Base-by-base conservation (phyloP, 768 basidiomycete genomes). In the Lenzites betulinus region DNA sequence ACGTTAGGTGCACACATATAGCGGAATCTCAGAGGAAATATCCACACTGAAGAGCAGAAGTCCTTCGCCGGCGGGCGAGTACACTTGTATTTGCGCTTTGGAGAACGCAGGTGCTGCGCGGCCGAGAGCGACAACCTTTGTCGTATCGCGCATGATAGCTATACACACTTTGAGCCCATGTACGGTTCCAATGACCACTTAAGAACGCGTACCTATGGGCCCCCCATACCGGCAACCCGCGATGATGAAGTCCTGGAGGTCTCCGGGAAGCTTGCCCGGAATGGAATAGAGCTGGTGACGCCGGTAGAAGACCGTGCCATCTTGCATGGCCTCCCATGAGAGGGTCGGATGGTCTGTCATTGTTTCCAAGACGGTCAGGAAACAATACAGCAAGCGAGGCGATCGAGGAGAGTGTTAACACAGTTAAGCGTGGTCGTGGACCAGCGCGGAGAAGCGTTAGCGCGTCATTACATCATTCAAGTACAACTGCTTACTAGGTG, bases 311-410 rank as follows among this genome's bases (percentile, higher is more conserved):
- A 89, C 90, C 67, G 79, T 86, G 25, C 90, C 90, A 69, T 90
- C 85, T 72, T 88, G 84, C 88, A 97, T 92, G 43, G 95, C 84
- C 73, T 95, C 88, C 96, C 96, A 98, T 74, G 84, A 82, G 30
- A 85, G 73, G 2, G 91, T 92, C 1, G 92, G 90, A 67, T 92
- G 91, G 51, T 89, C 86, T 15, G 77, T 67, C 75, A 83, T 82
- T 20, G 13, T 39, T 41, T 2, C 25, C 20, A 11, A 51, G 36
- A 20, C 12, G 26, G 22, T 23, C 11, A 30, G 20, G 20, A 39
- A n/a, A 30, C 35, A 33, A 33, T 4, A 11, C 30, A 33, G 30
- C 4, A 33, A 33, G 30, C 30, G 30, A 33, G 30, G 6, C 4
- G 30, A 11, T 33, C 30, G 30, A 11, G 11, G 30, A 33, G 30